These are phyloP conservation scores for Quercus phellos DNA, from an alignment of 331 rosid genomes.

Conservation along the genomic window DNA sequence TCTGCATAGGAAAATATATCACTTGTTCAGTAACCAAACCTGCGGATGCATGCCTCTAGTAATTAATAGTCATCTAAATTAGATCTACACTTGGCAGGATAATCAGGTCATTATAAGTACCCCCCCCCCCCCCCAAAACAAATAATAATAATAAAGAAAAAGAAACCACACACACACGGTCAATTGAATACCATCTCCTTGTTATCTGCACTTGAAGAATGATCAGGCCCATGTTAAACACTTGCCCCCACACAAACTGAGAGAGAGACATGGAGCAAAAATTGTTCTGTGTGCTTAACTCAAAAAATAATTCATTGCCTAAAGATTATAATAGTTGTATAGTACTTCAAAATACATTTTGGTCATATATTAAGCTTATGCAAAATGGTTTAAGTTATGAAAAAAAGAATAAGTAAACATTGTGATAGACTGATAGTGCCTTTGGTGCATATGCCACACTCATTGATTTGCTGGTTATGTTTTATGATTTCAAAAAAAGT, in stretches of 20 bases:
- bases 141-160: no score
- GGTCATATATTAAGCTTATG: background rate
- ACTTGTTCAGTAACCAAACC: background rate
- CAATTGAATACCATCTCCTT: background rate
- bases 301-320: background rate
- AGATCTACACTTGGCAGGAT: background rate
- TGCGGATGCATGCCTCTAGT: background rate
- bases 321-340: background rate
- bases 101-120: background rate
- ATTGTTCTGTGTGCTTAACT: background rate
- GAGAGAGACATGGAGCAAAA: background rate
- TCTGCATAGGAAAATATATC: slow-evolving; percentile 47
- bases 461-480: background rate
- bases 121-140: background rate
- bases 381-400: background rate
- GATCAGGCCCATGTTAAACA: background rate
- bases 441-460: background rate
- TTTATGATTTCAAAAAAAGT: background rate
- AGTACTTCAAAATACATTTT: background rate
- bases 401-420: background rate
- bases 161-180: background rate
- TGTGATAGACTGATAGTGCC: background rate
- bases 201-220: background rate
- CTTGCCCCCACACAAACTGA: background rate
- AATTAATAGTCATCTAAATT: background rate